Evolutionary conservation across 495 filamentous ascomycete genomes (phyloP).

Genomic region (Lasiosphaeria miniovina): DNA sequence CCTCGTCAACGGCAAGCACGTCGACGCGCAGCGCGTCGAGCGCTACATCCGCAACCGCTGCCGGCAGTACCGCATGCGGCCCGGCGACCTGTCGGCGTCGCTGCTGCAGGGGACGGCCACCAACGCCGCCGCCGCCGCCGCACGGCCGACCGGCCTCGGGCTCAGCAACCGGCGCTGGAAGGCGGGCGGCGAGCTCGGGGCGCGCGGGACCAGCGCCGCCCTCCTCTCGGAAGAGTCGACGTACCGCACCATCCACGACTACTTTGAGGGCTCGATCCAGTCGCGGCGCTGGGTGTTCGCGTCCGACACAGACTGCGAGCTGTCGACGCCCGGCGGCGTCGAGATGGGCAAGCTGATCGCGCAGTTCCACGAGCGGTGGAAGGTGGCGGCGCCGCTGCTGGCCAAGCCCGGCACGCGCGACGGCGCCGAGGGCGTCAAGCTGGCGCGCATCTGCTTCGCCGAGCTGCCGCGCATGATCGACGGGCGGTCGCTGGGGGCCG

Average conservation of each 20-base stretch:
- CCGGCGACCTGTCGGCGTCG: constrained; percentile 3
- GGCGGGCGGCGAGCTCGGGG: neutral
- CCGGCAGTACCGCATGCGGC: constrained; percentile 9
- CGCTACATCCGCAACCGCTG: constrained; percentile 15
- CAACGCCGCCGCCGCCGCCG: neutral
- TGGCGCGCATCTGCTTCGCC: constrained; percentile 19
- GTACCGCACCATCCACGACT: constrained; percentile 5
- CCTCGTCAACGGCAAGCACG: constrained; percentile 15
- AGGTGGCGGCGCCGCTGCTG: constrained; percentile 9
- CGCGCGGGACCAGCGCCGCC: neutral
- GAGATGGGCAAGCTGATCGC: neutral
- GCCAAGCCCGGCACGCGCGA: neutral
- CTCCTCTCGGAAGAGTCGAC: constrained; percentile 6
- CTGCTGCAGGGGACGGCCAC: neutral
- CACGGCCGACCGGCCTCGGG: neutral
- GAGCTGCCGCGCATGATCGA: constrained; percentile 11
- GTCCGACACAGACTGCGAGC: neutral
- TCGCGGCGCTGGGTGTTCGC: constrained; percentile 5
- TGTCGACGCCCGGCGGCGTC: neutral
- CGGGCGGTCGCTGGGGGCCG: neutral
- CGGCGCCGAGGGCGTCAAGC: constrained; percentile 11
- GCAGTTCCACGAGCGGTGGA: constrained; percentile 18
- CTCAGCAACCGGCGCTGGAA: neutral
- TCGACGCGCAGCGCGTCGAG: constrained; percentile 4
- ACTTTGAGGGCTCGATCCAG: constrained; percentile 11